Evolutionary conservation across 176 grass and related monocot species (phyloP), one percentile per base, ranked within the genome.

Genomic region (Aegilops longissima): DNA sequence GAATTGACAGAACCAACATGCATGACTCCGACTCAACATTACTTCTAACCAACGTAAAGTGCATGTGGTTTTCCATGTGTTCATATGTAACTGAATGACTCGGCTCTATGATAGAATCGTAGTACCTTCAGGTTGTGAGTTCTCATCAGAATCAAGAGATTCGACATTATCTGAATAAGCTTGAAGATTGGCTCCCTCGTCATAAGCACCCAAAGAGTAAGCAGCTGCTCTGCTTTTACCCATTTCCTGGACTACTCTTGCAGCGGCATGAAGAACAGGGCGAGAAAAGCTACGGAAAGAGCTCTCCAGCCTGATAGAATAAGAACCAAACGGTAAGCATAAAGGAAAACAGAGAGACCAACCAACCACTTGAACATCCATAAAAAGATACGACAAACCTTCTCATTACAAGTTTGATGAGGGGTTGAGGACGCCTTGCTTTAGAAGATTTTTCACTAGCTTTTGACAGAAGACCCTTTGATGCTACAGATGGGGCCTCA

Each of bases 231-330:
- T 96, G 91, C 97, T 99, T 88, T 94, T 99, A 31, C 97, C 97
- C 97, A 99, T 99, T 91, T 99, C 97, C 81, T 96, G 97, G 82
- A 99, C 97, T 69, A 99, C 94, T 89, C 97, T 96, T 77, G 97
- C 94, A 44, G 97, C 94, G 82, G 97, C 90, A 89, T 99, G 94
- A 88, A 99, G 90, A 76, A 94, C 94, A 52, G 97, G 97, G 39
- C 97, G 94, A 84, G 97, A 96, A 84, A 93, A 99, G 90, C 90
- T 96, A 80, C 97, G 90, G 85, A 99, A 99, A 86, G 97, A 99
- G 85, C 94, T 96, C 80, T 99, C 97, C 77, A 99, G 84, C 77
- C 95, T 98, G 80, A 83, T 9, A 86, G 69, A 84, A 87, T 77
- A 79, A 61, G 35, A 77, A 62, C 82, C 18, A 89, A 17, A 83